Evolutionary conservation across 192 early-diverging fungal species (phyloP).

Genomic region (Mortierella alpina): DNA sequence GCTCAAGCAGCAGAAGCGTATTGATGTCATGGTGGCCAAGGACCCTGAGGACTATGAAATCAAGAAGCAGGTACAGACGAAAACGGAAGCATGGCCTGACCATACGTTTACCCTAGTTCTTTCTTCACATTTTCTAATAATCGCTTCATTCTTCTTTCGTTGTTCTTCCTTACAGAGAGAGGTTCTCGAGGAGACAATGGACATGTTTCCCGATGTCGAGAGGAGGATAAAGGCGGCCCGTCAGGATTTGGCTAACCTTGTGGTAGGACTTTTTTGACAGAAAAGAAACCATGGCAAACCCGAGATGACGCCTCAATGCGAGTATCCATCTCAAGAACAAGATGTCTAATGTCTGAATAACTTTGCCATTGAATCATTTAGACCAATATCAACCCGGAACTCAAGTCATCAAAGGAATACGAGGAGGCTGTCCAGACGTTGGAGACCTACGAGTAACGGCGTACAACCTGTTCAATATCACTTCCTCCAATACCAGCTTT

Average conservation of each 20-base stretch:
- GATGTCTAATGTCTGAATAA: neutral
- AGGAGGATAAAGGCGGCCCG: conserved; percentile 60
- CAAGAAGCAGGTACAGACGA: conserved; percentile 64
- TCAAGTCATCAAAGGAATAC: conserved; percentile 50
- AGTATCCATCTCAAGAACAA: too few species aligned
- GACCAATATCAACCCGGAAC: conserved; percentile 33
- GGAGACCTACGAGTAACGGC: conserved; percentile 21
- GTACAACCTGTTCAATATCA: too few species aligned
- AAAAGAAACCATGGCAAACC: neutral
- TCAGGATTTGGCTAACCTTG: conserved; percentile 56
- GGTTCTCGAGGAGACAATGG: conserved; percentile 68
- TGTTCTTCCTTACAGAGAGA: conserved; percentile 54
- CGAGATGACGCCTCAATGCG: neutral
- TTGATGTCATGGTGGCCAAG: conserved; percentile 61
- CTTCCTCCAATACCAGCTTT: too few species aligned
- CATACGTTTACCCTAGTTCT: neutral
- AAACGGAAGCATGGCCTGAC: neutral
- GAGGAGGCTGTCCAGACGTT: conserved; percentile 37
- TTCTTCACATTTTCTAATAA: neutral
- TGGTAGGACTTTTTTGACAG: conserved; percentile 45
- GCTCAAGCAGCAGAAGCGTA: conserved; percentile 58
- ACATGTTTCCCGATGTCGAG: conserved; percentile 71
- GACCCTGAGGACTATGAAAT: conserved; percentile 67
- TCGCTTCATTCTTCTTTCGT: neutral
- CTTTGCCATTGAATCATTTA: neutral